Percentiles rank a stretch among this genome's conserved stretches.
Evolutionary conservation across 805 yeast genomes (phyloP).

Genomic region (Nakazawaea pomicola): DNA sequence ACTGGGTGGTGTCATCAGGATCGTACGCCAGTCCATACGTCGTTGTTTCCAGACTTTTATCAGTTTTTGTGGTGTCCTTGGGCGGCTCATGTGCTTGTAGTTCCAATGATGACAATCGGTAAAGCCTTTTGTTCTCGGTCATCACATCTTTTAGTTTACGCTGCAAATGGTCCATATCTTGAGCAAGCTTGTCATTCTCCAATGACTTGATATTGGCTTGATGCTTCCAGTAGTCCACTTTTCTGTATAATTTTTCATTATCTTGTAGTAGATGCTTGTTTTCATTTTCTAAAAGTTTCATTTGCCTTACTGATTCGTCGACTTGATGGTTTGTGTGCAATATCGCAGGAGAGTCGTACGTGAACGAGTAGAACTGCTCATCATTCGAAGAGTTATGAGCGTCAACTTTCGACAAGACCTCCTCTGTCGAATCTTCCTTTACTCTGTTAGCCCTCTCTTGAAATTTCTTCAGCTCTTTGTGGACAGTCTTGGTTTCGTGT

Average conservation of each 20-base stretch:
- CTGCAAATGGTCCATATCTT: not conserved
- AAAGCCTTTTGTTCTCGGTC: not conserved
- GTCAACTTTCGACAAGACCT: not conserved
- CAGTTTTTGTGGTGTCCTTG: not conserved
- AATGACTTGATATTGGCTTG: not conserved
- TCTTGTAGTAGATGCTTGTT: not conserved
- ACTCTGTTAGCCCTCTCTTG: too few relatives aligned
- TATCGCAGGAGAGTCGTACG: not conserved
- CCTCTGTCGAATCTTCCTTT: not conserved
- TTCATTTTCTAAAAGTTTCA: not conserved
- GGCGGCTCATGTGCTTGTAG: not conserved
- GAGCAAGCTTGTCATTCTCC: not conserved
- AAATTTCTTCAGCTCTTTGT: too few relatives aligned
- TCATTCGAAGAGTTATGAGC: not conserved
- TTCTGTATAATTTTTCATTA: not conserved
- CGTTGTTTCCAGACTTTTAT: not conserved
- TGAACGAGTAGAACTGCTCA: not conserved
- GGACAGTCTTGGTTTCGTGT: not conserved
- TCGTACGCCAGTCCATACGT: not conserved
- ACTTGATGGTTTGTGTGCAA: too few relatives aligned
- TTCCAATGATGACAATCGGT: not conserved
- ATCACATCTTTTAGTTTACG: not conserved
- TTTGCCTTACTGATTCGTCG: not conserved
- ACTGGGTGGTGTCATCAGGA: slow-evolving; percentile 9
- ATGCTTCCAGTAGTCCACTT: slow-evolving; percentile 4